Percentiles rank a stretch among this genome's conserved stretches.
These are phyloP conservation scores for Aspergillus pseudoterreus DNA, from an alignment of 2,329 filamentous ascomycete species.

Conservation along the genomic window DNA sequence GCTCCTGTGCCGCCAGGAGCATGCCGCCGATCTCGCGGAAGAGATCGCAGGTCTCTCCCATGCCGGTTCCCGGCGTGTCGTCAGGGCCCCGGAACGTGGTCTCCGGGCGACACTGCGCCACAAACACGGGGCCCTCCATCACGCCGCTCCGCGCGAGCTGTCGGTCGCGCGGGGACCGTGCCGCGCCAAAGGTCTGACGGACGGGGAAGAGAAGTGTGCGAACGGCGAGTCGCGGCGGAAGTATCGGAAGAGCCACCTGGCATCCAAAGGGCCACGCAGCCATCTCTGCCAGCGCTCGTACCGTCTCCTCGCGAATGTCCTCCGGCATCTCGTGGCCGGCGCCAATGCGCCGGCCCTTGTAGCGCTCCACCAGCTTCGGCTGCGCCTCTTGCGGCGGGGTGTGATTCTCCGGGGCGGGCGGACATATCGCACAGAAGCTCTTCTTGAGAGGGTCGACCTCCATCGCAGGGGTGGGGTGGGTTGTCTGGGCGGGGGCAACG, in stretches of 20 bases:
- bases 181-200: slow-evolving; percentile 53
- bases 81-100: slow-evolving; percentile 47
- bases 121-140: slow-evolving; percentile 57
- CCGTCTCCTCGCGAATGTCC: slow-evolving; percentile 52
- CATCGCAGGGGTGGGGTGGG: slow-evolving; percentile 18
- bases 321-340: slow-evolving; percentile 58
- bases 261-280: slow-evolving; percentile 57
- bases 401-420: neutral
- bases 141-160: slow-evolving; percentile 51
- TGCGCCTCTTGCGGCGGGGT: neutral
- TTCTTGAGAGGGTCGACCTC: slow-evolving; percentile 17
- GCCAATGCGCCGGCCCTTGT: slow-evolving; percentile 57
- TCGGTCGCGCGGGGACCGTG: slow-evolving; percentile 51
- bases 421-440: neutral
- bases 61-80: slow-evolving; percentile 26
- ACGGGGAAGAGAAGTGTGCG: slow-evolving; percentile 54
- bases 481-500: slow-evolving; percentile 10
- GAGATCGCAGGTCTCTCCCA: slow-evolving; percentile 48
- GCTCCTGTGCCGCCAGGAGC: slow-evolving; percentile 58
- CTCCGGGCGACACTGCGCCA: slow-evolving; percentile 53
- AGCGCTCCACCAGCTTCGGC: slow-evolving; percentile 31
- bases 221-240: slow-evolving; percentile 47
- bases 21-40: slow-evolving; percentile 57
- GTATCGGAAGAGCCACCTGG: slow-evolving; percentile 46
- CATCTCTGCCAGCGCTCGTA: slow-evolving; percentile 56